Base-by-base conservation (phyloP, 441 rosid genomes). In the Geranium incanum region DNA sequence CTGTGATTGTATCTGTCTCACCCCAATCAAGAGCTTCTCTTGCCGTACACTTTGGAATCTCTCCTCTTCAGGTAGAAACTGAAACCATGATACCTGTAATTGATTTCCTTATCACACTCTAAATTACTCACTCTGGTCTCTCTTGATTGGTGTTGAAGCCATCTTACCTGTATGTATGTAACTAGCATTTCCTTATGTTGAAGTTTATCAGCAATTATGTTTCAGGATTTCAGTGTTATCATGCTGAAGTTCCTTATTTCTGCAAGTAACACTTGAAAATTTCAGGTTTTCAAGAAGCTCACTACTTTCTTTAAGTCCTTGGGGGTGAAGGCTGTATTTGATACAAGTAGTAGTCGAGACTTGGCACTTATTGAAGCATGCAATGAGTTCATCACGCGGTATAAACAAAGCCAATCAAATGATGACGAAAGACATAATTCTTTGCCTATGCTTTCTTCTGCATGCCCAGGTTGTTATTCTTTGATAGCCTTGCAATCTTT, bases 1-100 rank as follows among this genome's bases (percentile, higher is more conserved):
- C 86, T 3, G 84, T 89, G 16, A 62, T 92, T 59, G 83, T 95
- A 3, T 95, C 97, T 0, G 68, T 92, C 45, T 92, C 99, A 19
- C 94, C 96, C 2, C 98, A 92, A 80, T 90, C 98, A 0, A 89
- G 99, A 77, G 88, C 95, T 70, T 95, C 99, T n/a, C 82, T 95
- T 57, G 99, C 98, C 0, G 85, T 73, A 75, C 88, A 92, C 82
- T 95, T 83, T 63, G 85, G 83, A 57, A 74, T 92, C 66, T 80
- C 97, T 67, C 89, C 87, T 1, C 86, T 88, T 74, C 88, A 83
- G 93, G 93, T 88, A 36, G 57, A 41, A 64, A 23, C 65, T 9
- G 37, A 18, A 16, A 21, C 2, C 7, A 21, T 9, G 12, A 6
- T 60, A 33, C 15, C 13, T 39, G 37, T 11, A 11, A 23, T 48